Evolutionary conservation across 2,329 filamentous ascomycete genomes (phyloP), one percentile per base, ranked within the genome.

Genomic region (Leptographium radiaticola): DNA sequence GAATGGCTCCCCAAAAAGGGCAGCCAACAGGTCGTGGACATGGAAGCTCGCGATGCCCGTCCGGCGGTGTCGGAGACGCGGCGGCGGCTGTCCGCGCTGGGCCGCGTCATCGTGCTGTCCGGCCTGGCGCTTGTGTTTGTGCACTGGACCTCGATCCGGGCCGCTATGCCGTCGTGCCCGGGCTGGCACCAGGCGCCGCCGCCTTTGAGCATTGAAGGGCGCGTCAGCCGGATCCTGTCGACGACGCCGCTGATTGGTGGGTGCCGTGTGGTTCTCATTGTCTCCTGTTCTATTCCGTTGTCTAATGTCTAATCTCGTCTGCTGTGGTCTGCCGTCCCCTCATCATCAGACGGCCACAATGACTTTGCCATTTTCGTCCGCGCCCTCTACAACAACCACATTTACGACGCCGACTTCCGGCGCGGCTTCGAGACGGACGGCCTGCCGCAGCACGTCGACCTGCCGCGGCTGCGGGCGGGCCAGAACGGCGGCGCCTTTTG

Each of bases 401-500:
- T 97, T 61, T 85, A 95, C 64, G 71, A 75, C 57, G 68, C 76
- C 13, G 79, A 83, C 49, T 96, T 95, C 69, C 83, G 77, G n/a
- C 70, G 81, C 40, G 76, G 78, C 7, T 95, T 95, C 63, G 77
- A 84, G 59, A 71, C 86, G 25, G 88, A 87, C 36, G 79, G 78
- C 1, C 69, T 95, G 51, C 63, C 66, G 0, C 75, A 75, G 4
- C 87, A 97, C 60, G 84, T 93, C 52, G 91, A 97, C 66, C 71
- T 95, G 10, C 83, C 85, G 1, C 81, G 90, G 6, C 75, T 95
- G 49, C 75, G 78, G 39, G 68, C 79, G 50, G 89, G 90, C 1
- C 74, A 76, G 60, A 81, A 84, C 58, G 89, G 89, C 42, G 91
- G 89, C 53, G 83, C 87, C n/a, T 96, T 96, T 66, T 96, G 90